Conservation (phyloP, 1,139 yeast genomes). For the Protomyces lactucae-debilis region DNA sequence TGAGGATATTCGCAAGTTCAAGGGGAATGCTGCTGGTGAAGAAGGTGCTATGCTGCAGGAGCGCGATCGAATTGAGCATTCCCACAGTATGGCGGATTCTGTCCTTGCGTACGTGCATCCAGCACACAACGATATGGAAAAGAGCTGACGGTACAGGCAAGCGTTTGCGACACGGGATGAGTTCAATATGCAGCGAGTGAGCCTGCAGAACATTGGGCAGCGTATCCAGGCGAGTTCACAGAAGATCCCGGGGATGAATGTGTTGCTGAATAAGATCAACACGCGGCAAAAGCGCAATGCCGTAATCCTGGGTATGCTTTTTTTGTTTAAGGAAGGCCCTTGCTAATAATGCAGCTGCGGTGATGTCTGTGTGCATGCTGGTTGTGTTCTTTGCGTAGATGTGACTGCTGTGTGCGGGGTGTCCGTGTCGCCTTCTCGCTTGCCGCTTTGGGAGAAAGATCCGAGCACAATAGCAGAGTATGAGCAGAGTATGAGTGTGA, state of each 20-base stretch:
- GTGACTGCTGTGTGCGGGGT: neutral
- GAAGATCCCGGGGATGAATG: slow-evolving; percentile 76
- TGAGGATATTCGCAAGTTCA: slow-evolving; percentile 55
- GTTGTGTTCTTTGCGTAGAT: slow-evolving; percentile 5
- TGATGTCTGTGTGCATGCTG: slow-evolving; percentile 13
- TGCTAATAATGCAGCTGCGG: neutral
- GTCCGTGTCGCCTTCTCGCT: neutral
- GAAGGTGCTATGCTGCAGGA: slow-evolving; percentile 76
- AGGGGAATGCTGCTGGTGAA: slow-evolving; percentile 40
- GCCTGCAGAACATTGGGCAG: slow-evolving; percentile 60
- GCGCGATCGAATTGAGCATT: slow-evolving; percentile 63
- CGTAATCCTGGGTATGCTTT: slow-evolving; percentile 74
- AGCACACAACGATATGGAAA: too few species aligned
- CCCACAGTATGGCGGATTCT: slow-evolving; percentile 72
- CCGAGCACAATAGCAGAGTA: too few species aligned
- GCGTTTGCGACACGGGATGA: slow-evolving; percentile 90
- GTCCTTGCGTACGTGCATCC: slow-evolving; percentile 47
- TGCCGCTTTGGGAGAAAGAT: neutral
- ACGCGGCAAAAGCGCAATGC: slow-evolving; percentile 86
- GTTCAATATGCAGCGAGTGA: slow-evolving; percentile 62
- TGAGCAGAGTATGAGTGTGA: too few species aligned
- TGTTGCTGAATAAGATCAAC: slow-evolving; percentile 71
- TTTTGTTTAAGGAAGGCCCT: neutral
- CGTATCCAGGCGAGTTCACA: slow-evolving; percentile 58
- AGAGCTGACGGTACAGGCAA: slow-evolving; percentile 41